Conservation (phyloP, 1,284 basidiomycete genomes). For the Wallemia mellicola region DNA sequence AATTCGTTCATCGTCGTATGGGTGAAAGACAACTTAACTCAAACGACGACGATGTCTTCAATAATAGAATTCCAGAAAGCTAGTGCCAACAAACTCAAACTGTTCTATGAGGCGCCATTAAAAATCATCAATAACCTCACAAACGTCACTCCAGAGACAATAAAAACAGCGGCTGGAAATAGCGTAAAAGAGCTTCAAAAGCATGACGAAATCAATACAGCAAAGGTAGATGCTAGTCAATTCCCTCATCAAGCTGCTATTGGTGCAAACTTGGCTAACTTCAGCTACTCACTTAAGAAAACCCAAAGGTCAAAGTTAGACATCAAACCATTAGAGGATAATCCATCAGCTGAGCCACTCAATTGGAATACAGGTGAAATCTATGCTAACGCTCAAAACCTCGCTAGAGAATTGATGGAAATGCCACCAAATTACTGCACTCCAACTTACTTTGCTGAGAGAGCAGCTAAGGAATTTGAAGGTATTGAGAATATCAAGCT, state of each 20-base stretch:
- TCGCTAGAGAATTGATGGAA: slow-evolving; percentile 54
- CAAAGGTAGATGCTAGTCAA: neutral
- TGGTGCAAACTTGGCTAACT: slow-evolving; percentile 37
- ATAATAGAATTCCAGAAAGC: neutral
- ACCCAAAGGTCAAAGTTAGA: slow-evolving; percentile 12
- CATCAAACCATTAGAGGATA: slow-evolving; percentile 1
- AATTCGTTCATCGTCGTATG: neutral
- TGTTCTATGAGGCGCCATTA: neutral
- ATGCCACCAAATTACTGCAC: slow-evolving; percentile 56
- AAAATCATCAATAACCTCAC: neutral
- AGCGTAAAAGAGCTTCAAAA: neutral
- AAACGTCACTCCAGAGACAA: neutral
- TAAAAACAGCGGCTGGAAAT: neutral
- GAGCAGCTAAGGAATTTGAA: slow-evolving; percentile 34
- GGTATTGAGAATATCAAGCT: slow-evolving; percentile 38
- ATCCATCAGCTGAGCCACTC: slow-evolving; percentile 4
- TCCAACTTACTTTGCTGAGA: slow-evolving; percentile 43
- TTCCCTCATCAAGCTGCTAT: neutral
- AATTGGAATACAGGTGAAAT: slow-evolving; percentile 40
- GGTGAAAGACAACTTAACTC: too few relatives aligned
- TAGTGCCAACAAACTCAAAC: neutral
- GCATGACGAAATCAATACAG: neutral
- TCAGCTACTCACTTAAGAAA: slow-evolving; percentile 42
- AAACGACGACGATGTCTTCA: too few relatives aligned
- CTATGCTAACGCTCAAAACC: slow-evolving; percentile 52